Evolutionary conservation across 805 yeast species (phyloP).

Genomic region (Saturnispora sanitii): DNA sequence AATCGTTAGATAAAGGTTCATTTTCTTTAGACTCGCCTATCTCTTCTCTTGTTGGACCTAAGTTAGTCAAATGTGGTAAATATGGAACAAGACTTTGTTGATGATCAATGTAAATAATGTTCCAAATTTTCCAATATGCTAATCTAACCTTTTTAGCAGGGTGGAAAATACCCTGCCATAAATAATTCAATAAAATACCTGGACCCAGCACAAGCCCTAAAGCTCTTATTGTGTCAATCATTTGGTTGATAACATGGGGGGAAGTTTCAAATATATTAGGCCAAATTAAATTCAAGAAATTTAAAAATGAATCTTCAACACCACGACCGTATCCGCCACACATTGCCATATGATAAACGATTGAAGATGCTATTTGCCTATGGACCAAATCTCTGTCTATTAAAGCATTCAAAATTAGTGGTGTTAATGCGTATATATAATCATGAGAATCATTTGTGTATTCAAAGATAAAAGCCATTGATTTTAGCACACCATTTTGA

Average conservation of each 20-base stretch:
- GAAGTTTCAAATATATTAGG: conserved; percentile 93
- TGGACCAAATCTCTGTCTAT: conserved; percentile 88
- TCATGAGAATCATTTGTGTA: conserved; percentile 79
- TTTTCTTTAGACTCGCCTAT: too few relatives aligned
- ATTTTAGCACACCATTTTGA: conserved; percentile 90
- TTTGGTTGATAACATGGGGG: conserved; percentile 84
- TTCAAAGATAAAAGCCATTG: conserved; percentile 85
- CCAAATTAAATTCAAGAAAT: conserved; percentile 66
- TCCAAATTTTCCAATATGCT: conserved; percentile 81
- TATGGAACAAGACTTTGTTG: conserved; percentile 73
- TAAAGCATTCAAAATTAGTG: conserved; percentile 79
- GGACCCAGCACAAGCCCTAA: conserved; percentile 64
- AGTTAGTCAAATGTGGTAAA: conserved; percentile 50
- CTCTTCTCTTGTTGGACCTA: conserved; percentile 15
- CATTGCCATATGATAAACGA: conserved; percentile 70
- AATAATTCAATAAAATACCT: conserved; percentile 63
- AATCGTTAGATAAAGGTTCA: conserved; percentile 15
- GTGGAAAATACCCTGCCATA: conserved; percentile 85
- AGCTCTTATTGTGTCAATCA: conserved; percentile 71
- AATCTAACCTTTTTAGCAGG: conserved; percentile 81
- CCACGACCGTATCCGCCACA: conserved; percentile 71
- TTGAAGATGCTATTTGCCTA: conserved; percentile 90
- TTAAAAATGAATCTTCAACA: conserved; percentile 73
- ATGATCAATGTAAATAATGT: conserved; percentile 62
- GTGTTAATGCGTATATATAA: conserved; percentile 70